phyloP scores from a whole-genome alignment of 1,284 basidiomycete genomes.

The Exsudoporus floridanus region DNA sequence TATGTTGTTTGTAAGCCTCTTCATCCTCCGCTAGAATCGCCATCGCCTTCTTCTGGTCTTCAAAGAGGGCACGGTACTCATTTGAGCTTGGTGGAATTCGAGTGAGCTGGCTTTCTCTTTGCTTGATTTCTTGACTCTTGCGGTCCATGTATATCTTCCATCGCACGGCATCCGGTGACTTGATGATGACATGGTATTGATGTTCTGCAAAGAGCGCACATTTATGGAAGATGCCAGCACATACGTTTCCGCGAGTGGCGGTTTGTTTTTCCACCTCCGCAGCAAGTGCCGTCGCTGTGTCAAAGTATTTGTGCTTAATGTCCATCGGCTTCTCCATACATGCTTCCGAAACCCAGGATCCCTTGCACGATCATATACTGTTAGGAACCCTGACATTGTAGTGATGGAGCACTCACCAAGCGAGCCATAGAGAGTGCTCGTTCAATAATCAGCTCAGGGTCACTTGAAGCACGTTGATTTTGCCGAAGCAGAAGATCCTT shows the following conservation, averaged over 20 bases:
- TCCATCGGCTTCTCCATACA: slow-evolving; percentile 80
- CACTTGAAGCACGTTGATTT: slow-evolving; percentile 11
- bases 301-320: slow-evolving; percentile 73
- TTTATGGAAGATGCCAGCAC: slow-evolving; percentile 74
- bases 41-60: slow-evolving; percentile 42
- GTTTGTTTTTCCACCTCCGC: slow-evolving; percentile 24
- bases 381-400: slow-evolving; percentile 1
- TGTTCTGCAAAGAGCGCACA: slow-evolving; percentile 88
- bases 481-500: slow-evolving; percentile 44
- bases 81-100: slow-evolving; percentile 30
- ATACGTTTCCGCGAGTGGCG: slow-evolving; percentile 32
- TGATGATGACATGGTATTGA: slow-evolving; percentile 72
- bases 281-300: slow-evolving; percentile 54
- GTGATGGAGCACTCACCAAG: slow-evolving; percentile 47
- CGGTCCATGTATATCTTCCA: slow-evolving; percentile 75
- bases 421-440: slow-evolving; percentile 56
- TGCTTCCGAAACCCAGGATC: slow-evolving; percentile 86
- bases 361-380: slow-evolving; percentile 47
- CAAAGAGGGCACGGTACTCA: slow-evolving; percentile 26
- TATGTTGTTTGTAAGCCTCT: slow-evolving; percentile 60
- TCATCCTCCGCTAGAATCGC: slow-evolving; percentile 54
- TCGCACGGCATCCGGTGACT: slow-evolving; percentile 72
- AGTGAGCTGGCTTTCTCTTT: slow-evolving; percentile 46
- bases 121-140: slow-evolving; percentile 62
- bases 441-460: slow-evolving; percentile 24